A percentile compares a stretch with the other conserved stretches of the same genome.
phyloP scores from a whole-genome alignment of 2,329 filamentous ascomycete species.

The Microsporum ferrugineum region DNA sequence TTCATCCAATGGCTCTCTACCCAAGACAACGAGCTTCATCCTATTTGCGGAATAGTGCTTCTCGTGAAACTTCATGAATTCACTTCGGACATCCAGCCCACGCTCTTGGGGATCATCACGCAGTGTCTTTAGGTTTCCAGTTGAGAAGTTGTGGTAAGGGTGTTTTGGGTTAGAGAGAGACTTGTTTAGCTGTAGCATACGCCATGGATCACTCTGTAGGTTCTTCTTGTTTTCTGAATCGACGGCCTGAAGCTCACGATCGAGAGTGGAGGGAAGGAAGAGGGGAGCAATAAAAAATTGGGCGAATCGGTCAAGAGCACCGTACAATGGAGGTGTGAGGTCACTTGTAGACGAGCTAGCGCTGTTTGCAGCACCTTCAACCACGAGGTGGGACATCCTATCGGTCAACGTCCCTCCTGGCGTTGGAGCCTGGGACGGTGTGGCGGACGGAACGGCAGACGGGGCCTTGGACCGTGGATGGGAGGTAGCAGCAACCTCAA shows the following conservation, averaged over 20 bases:
- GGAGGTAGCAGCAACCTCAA: slow-evolving; percentile 78
- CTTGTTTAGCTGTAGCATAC: slow-evolving; percentile 77
- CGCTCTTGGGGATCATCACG: slow-evolving; percentile 68
- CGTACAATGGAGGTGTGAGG: slow-evolving; percentile 53
- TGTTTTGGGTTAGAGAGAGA: slow-evolving; percentile 77
- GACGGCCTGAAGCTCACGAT: slow-evolving; percentile 76
- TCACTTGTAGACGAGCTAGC: slow-evolving; percentile 17
- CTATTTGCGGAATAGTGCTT: slow-evolving; percentile 85
- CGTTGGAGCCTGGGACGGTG: slow-evolving; percentile 5
- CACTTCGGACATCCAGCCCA: slow-evolving; percentile 74
- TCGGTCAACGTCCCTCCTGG: slow-evolving; percentile 11
- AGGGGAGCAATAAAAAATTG: slow-evolving; percentile 88
- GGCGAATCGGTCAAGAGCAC: slow-evolving; percentile 79
- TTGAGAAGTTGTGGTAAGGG: slow-evolving; percentile 84
- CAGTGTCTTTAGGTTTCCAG: slow-evolving; percentile 74
- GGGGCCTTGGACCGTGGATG: slow-evolving; percentile 19
- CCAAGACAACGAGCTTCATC: slow-evolving; percentile 84
- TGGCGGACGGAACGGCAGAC: slow-evolving; percentile 3
- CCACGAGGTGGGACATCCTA: slow-evolving; percentile 9
- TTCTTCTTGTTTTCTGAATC: slow-evolving; percentile 99
- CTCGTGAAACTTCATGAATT: slow-evolving; percentile 85
- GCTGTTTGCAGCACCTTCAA: slow-evolving; percentile 13
- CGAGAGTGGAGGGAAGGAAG: slow-evolving; percentile 72
- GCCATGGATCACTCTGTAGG: slow-evolving; percentile 79
- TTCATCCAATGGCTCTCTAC: slow-evolving; percentile 68